Percentiles rank a stretch among this genome's conserved stretches.
These are phyloP conservation scores for Boletus edulis DNA, from an alignment of 768 basidiomycete species.

Conservation along the genomic window DNA sequence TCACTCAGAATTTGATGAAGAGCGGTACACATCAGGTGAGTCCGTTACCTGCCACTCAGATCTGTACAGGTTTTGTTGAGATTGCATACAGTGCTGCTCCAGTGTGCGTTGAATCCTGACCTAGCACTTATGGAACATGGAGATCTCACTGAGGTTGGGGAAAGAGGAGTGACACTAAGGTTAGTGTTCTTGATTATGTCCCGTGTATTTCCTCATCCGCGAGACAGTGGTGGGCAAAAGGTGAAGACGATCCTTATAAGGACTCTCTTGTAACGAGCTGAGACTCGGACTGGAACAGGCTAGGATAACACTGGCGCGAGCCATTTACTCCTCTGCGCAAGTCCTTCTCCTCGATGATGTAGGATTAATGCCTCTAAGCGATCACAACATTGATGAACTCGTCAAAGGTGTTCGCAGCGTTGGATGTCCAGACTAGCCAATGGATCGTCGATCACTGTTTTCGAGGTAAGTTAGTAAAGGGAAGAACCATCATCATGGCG, in stretches of 20 bases:
- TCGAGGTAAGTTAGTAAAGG: constrained; percentile 6
- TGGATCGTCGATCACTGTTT: constrained; percentile 49
- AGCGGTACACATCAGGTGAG: constrained; percentile 3
- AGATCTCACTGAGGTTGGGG: constrained; percentile 68
- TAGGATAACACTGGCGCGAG: constrained; percentile 54
- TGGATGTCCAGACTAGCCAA: constrained; percentile 54
- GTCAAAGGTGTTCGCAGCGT: constrained; percentile 44
- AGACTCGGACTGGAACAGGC: constrained; percentile 25
- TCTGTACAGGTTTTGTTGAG: background rate
- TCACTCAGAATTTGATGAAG: constrained; percentile 3
- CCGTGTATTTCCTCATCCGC: background rate
- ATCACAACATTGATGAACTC: background rate
- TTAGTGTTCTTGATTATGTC: constrained; percentile 6
- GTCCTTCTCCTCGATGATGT: constrained; percentile 74
- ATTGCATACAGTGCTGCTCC: constrained; percentile 29
- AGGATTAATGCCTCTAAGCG: background rate
- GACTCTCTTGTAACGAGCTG: background rate
- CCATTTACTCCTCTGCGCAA: constrained; percentile 54
- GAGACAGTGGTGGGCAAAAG: constrained; percentile 11
- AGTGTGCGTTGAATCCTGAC: constrained; percentile 43
- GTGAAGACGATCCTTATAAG: background rate
- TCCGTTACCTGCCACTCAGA: background rate
- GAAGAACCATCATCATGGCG: constrained; percentile 9
- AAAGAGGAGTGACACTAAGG: constrained; percentile 60
- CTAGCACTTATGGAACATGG: constrained; percentile 51